phyloP scores from a whole-genome alignment of 805 yeast genomes.

The Wickerhamomyces silvicola region DNA sequence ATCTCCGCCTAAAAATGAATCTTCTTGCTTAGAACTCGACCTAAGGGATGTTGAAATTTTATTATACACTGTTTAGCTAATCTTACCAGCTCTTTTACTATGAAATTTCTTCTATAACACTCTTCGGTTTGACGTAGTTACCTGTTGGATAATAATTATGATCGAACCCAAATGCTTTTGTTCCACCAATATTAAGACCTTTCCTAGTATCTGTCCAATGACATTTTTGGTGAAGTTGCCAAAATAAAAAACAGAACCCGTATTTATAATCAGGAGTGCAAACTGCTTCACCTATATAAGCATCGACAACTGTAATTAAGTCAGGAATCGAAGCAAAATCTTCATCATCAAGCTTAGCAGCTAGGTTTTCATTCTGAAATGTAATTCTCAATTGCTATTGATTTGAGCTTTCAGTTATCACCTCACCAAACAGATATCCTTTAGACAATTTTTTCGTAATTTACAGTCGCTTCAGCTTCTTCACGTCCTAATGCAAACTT shows the following conservation, averaged over 20 bases:
- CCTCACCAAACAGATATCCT: slow-evolving; percentile 42
- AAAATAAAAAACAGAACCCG: too few species aligned
- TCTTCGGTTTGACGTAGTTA: slow-evolving; percentile 26
- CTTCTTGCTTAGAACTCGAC: too few species aligned
- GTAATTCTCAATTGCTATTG: slow-evolving; percentile 29
- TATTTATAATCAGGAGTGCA: slow-evolving; percentile 44
- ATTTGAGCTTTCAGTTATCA: slow-evolving; percentile 24
- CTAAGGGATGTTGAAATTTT: too few species aligned
- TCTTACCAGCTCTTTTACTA: too few species aligned
- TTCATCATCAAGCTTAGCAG: slow-evolving; percentile 25
- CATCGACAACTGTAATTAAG: slow-evolving; percentile 35
- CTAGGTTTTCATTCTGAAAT: slow-evolving; percentile 43
- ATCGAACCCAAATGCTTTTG: slow-evolving; percentile 26
- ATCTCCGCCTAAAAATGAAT: too few species aligned
- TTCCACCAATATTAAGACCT: slow-evolving; percentile 37
- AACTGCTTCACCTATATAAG: slow-evolving; percentile 40
- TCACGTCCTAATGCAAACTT: slow-evolving; percentile 8
- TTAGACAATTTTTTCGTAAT: slow-evolving; percentile 34
- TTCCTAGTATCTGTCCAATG: slow-evolving; percentile 26
- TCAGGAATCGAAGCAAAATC: slow-evolving; percentile 40
- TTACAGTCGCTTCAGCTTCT: too few species aligned
- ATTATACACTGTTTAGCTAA: too few species aligned
- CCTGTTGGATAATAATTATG: slow-evolving; percentile 33
- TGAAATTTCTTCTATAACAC: slow-evolving; percentile 39
- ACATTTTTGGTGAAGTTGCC: slow-evolving; percentile 32